Conservation (phyloP, 148 eudicot species). For the Dysphania ambrosioides region DNA sequence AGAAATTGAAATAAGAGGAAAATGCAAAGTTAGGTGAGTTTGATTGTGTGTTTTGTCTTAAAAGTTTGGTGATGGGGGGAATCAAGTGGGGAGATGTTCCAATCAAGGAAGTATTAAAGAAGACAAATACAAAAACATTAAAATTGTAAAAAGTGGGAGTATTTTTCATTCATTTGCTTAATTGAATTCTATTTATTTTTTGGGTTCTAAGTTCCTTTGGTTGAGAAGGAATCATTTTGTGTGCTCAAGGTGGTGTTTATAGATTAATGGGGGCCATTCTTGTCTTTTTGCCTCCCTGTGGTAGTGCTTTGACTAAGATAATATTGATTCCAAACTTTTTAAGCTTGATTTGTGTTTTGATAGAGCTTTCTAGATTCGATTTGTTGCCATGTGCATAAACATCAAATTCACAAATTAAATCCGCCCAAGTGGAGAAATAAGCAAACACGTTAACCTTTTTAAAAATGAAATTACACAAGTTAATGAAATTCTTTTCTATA, state of each 20-base stretch:
- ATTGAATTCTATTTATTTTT: too few species aligned
- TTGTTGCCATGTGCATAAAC: conserved; percentile 12
- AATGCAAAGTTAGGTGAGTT: conserved; percentile 33
- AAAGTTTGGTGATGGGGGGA: conserved; percentile 19
- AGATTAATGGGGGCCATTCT: conserved; percentile 18
- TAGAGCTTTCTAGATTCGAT: conserved; percentile 12
- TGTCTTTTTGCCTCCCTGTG: conserved; percentile 18
- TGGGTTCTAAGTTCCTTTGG: too few species aligned
- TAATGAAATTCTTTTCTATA: too few species aligned
- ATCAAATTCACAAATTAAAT: not conserved
- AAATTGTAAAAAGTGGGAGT: too few species aligned
- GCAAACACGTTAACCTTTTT: not conserved
- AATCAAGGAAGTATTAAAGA: conserved; percentile 18
- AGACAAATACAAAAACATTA: too few species aligned
- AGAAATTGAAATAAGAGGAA: not conserved
- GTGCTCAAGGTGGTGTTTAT: conserved; percentile 30
- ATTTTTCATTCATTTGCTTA: too few species aligned
- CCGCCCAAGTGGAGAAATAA: not conserved
- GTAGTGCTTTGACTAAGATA: conserved; percentile 8
- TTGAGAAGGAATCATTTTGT: conserved; percentile 29
- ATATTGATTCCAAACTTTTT: conserved; percentile 20
- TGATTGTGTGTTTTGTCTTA: conserved; percentile 11
- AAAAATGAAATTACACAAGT: too few species aligned
- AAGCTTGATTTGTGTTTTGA: conserved; percentile 19
- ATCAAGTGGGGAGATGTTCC: conserved; percentile 28